A percentile compares a stretch with the other conserved stretches of the same genome.
These are phyloP conservation scores for Tolypocladium album DNA, from an alignment of 2,329 filamentous ascomycete genomes.

Conservation along the genomic window DNA sequence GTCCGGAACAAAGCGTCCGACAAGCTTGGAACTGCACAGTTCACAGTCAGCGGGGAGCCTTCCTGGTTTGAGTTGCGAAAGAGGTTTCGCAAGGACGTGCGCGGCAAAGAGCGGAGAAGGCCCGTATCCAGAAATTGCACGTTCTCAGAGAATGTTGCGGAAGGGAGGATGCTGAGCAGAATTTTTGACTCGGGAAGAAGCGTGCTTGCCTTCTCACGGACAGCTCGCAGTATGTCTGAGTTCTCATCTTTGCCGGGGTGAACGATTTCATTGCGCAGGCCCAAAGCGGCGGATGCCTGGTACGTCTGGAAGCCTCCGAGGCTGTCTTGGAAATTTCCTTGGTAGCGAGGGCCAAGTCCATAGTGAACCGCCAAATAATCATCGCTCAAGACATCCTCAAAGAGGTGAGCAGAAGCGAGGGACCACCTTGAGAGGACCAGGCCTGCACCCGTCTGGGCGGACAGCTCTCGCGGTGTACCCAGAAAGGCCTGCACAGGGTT, in stretches of 20 bases:
- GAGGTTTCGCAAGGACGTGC: constrained; percentile 54
- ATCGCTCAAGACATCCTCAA: constrained; percentile 79
- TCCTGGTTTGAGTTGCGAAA: constrained; percentile 26
- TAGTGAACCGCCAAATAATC: constrained; percentile 87
- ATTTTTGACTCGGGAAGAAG: constrained; percentile 75
- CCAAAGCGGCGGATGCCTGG: constrained; percentile 79
- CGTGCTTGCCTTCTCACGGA: constrained; percentile 71
- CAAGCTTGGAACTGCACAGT: constrained; percentile 75
- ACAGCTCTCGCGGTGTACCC: constrained; percentile 83
- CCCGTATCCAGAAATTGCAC: constrained; percentile 69
- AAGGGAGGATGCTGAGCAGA: constrained; percentile 72
- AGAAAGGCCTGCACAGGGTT: constrained; percentile 82
- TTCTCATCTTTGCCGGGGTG: constrained; percentile 82
- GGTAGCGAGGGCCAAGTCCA: constrained; percentile 80
- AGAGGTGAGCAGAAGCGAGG: constrained; percentile 78
- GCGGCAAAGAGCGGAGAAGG: constrained; percentile 66
- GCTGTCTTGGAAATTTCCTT: constrained; percentile 94
- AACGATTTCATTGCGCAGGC: constrained; percentile 81
- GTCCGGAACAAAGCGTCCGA: constrained; percentile 78
- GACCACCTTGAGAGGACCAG: constrained; percentile 76
- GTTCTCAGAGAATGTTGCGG: constrained; percentile 70
- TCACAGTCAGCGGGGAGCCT: constrained; percentile 73
- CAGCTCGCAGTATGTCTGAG: constrained; percentile 84
- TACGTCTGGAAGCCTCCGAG: constrained; percentile 96
- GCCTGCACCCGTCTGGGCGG: constrained; percentile 61